Base-by-base conservation (phyloP, 345 rosid species). In the Populus alba region DNA sequence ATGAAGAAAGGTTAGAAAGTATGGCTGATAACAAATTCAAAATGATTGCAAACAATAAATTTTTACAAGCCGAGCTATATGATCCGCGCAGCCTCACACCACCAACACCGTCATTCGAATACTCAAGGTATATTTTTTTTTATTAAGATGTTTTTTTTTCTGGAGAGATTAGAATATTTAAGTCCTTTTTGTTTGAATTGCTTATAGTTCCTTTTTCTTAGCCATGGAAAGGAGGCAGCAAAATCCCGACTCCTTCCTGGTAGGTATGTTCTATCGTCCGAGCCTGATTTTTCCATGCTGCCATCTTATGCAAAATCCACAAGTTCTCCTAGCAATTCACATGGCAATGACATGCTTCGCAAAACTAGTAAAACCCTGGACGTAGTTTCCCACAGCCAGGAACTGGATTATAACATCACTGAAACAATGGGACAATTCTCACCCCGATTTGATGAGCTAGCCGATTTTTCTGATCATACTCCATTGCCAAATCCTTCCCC, bases 81-180 rank as follows among this genome's bases (percentile, higher is more conserved):
- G 78, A 88, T 74, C 71, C 75, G 33, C 75, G 67, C 45, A 80
- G 79, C 78, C 80, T 82, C 29, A 83, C 78, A 18, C 91, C 89
- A 35, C n/a, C 74, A 63, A 88, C 92, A 16, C 90, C 94, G 66
- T 82, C 87, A 75, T 74, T 88, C 69, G 84, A 85, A 45, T 81
- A 67, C 75, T 84, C 88, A 47, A 83, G 83, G 92, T 89, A 85
- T 75, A 82, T 75, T 35, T 67, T 70, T 61, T 57, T 27, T 38
- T 53, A 51, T 71, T 73, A 66, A 59, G 47, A n/a, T 72, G 43
- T 63, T 33, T 68, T 41, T 23, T 23, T 37, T 73, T 69, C 63
- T 59, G 2, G 23, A 66, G 25, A 35, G 62, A 69, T 22, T 16
- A 43, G 47, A 57, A 22, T 31, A 22, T 70, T 61, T 20, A 45